Evolutionary conservation across 805 yeast species (phyloP), one percentile per base, ranked within the genome.

Genomic region (Starmera caribaea): DNA sequence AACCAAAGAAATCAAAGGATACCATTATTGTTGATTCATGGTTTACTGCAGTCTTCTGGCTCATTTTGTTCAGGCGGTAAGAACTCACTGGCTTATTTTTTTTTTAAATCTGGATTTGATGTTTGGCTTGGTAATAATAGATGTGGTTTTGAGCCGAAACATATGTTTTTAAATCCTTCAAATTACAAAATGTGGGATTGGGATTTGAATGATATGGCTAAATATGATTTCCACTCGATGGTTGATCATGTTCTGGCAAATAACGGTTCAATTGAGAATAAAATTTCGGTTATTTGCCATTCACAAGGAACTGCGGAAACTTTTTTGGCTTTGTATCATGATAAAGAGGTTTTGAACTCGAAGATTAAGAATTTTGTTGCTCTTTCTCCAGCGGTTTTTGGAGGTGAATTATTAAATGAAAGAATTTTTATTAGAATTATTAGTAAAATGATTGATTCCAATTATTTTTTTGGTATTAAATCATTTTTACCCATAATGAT

Each of bases 301-400:
- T 85, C 95, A 13, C 97, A 92, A 61, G 97, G 97, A 1, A 88
- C 96, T 2, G 77, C 96, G 0, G 96, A 89, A 58, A 70, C 82
- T 1, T 81, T 87, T 40, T 62, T 83, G 50, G 74, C 87, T 36
- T 63, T 92, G 30, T 71, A 81, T 14, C 62, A 65, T 38, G 71
- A 70, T 16, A 57, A n/a, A 13, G 32, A 53, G 55, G 27, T 66
- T 73, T 38, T 58, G 59, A 13, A 48, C 75, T 31, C 64, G 4
- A 79, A 76, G 45, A 58, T 90, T 15, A 79, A 79, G 40, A 69
- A 73, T 39, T 85, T 86, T 52, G 66, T 85, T 26, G 85, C 90
- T 0, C 61, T 90, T 39, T 84, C 97, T 0, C 97, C 98, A 0
- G 97, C 97, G 0, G 79, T 88, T 3, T 92, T 76, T 54, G 94